Evolutionary conservation across 1,284 basidiomycete species (phyloP), one percentile per base, ranked within the genome.

Genomic region (Leccinum solheimii): DNA sequence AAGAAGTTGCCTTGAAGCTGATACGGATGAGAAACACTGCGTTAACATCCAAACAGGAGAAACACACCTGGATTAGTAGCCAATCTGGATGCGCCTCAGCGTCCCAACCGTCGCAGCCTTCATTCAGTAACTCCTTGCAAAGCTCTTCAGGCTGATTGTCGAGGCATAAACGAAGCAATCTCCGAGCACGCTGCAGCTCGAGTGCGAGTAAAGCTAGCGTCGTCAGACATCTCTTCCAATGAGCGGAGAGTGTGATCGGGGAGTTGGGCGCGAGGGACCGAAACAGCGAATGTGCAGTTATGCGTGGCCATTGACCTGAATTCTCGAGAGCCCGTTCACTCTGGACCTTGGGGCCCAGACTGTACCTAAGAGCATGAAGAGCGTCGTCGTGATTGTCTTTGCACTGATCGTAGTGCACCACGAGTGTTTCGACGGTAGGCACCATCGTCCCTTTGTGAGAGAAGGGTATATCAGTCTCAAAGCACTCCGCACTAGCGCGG

Each of bases 31-130:
- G 16, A 8, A 9, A 26, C n/a, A 21, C 1, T 8, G 21, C 21
- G 16, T 60, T 2, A 56, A 21, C 4, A 51, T 5, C 21, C 4
- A 36, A 9, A 14, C 23, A 19, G 11, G 26, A 10, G 3, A 49
- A 43, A 52, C 57, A n/a, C 23, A 81, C 79, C 74, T 83, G 81
- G 11, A 84, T 75, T 5, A 83, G 59, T 0, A 83, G 67, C 82
- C 83, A 84, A 59, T 82, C 81, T 1, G 74, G 65, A 56, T 75
- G 57, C 13, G 48, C 48, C 7, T 65, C 56, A 11, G 51, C 62
- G 26, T 69, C 50, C 61, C 67, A 59, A 14, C 56, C 61, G 26
- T 71, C 57, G 19, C 61, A 63, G 1, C 66, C 66, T 1, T 50
- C 62, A 38, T 79, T 78, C 27, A 69, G 60, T 1, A 74, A 51